phyloP scores from a whole-genome alignment of 106 monocot species.

The Dioscorea dumetorum region DNA sequence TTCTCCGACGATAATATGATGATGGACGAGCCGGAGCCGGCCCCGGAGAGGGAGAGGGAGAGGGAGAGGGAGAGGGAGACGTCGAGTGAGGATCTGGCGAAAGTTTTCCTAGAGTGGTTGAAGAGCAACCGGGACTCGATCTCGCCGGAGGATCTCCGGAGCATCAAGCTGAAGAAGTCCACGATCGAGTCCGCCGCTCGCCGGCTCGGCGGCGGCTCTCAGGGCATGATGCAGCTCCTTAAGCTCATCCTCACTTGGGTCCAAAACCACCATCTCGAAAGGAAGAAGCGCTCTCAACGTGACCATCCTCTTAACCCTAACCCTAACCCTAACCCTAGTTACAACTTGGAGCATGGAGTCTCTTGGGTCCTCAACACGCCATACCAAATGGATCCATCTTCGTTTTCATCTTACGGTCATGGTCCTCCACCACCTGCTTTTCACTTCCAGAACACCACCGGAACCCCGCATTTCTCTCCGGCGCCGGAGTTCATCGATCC shows the following conservation, averaged over 20 bases:
- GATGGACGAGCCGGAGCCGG: neutral
- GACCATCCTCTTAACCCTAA: conserved; percentile 9
- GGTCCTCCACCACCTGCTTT: neutral
- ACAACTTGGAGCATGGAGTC: neutral
- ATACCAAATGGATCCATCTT: neutral
- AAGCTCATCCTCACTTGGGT: conserved; percentile 93
- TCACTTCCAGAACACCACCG: conserved; percentile 11
- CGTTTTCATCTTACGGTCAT: neutral
- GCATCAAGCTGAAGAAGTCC: conserved; percentile 64
- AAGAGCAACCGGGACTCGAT: conserved; percentile 73
- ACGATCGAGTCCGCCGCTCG: conserved; percentile 69
- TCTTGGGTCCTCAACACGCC: conserved; percentile 3
- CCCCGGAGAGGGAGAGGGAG: neutral
- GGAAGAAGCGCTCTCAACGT: conserved; percentile 13
- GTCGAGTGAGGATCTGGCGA: conserved; percentile 38
- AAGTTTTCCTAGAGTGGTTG: conserved; percentile 84
- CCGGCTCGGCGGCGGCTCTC: conserved; percentile 59
- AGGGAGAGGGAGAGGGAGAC: neutral
- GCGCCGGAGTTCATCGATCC: conserved; percentile 12
- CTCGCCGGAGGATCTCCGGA: conserved; percentile 69
- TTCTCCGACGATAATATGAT: conserved; percentile 26
- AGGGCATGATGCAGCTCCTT: conserved; percentile 64
- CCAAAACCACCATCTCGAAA: conserved; percentile 77
- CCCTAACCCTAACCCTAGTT: conserved; percentile 5
- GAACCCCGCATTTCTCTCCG: conserved; percentile 25